Conservation (phyloP, 2,329 filamentous ascomycete genomes). For the Apiospora marii region DNA sequence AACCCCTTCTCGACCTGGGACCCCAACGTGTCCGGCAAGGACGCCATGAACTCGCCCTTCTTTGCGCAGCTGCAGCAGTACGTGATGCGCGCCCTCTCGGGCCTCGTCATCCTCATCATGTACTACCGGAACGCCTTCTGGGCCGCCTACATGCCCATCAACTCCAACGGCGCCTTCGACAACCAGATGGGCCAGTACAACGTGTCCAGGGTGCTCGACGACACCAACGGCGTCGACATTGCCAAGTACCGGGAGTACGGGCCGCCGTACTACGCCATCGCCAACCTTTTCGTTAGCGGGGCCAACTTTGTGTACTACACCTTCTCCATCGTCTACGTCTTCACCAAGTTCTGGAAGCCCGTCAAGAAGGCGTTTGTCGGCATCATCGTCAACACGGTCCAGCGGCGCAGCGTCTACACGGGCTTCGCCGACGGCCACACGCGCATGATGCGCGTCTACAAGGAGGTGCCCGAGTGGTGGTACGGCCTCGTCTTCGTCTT, state of each 20-base stretch:
- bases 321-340: slow-evolving; percentile 59
- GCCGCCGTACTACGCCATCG: slow-evolving; percentile 59
- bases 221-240: slow-evolving; percentile 57
- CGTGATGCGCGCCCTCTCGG: slow-evolving; percentile 62
- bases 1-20: slow-evolving; percentile 50
- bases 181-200: slow-evolving; percentile 62
- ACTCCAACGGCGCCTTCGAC: slow-evolving; percentile 62
- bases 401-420: slow-evolving; percentile 47
- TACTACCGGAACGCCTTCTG: slow-evolving; percentile 68
- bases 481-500: slow-evolving; percentile 51
- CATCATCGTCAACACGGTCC: slow-evolving; percentile 53
- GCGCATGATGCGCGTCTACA: slow-evolving; percentile 62
- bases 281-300: slow-evolving; percentile 49
- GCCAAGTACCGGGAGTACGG: slow-evolving; percentile 62
- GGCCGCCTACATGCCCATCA: slow-evolving; percentile 64
- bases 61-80: slow-evolving; percentile 70
- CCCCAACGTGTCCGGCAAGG: slow-evolving; percentile 43
- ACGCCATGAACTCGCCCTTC: slow-evolving; percentile 47
- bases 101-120: slow-evolving; percentile 62
- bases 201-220: slow-evolving; percentile 58
- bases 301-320: slow-evolving; percentile 54
- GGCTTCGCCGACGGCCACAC: slow-evolving; percentile 55
- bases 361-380: slow-evolving; percentile 56
- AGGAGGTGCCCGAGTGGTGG: slow-evolving; percentile 63
- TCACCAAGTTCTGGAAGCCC: slow-evolving; percentile 50